Conservation (phyloP, 345 rosid species). For the Hevea brasiliensis region DNA sequence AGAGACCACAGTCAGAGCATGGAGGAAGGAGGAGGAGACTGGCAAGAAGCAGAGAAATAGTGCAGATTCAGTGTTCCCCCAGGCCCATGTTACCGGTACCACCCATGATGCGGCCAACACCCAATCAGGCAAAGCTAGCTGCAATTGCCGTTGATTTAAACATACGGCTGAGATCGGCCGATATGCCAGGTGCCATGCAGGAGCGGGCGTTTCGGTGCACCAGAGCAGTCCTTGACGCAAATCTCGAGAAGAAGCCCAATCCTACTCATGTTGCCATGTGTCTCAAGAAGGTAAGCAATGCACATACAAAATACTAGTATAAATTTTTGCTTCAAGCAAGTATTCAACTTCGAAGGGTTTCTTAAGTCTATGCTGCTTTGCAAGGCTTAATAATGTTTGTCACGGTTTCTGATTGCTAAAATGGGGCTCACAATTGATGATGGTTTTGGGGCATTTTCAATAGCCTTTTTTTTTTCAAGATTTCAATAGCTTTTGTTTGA, state of each 20-base stretch:
- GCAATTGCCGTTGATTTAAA: constrained; percentile 45
- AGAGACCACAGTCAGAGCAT: constrained; percentile 25
- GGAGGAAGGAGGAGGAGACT: constrained; percentile 8
- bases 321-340: too few relatives aligned
- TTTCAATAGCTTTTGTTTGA: neutral
- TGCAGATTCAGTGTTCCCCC: constrained; percentile 18
- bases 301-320: too few relatives aligned
- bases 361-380: too few relatives aligned
- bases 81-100: constrained; percentile 18
- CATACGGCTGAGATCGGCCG: constrained; percentile 57
- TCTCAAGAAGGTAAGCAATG: constrained; percentile 44
- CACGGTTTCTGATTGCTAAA: too few relatives aligned
- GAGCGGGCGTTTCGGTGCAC: constrained; percentile 45
- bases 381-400: too few relatives aligned
- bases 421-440: too few relatives aligned
- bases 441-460: too few relatives aligned
- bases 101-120: constrained; percentile 8
- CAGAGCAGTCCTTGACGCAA: constrained; percentile 34
- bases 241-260: constrained; percentile 22
- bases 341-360: neutral
- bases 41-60: constrained; percentile 15
- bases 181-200: constrained; percentile 46
- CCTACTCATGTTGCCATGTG: constrained; percentile 45
- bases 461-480: too few relatives aligned
- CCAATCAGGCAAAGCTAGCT: constrained; percentile 38